Conservation (phyloP, 208 protist species). For the Borovskyia barvae region DNA sequence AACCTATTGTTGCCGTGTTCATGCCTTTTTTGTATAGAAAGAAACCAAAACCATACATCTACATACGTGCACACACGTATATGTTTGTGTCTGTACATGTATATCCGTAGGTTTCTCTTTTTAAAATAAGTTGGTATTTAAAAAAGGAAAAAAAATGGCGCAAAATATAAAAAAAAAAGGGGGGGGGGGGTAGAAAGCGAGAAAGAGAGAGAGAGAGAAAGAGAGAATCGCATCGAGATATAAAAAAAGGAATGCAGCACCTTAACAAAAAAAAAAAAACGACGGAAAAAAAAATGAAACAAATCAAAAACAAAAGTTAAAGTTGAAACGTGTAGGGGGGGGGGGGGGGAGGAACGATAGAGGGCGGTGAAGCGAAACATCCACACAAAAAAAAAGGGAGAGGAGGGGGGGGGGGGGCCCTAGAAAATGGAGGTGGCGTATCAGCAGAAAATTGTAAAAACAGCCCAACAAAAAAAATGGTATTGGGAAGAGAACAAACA, state of each 20-base stretch:
- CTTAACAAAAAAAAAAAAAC: constrained; percentile 8
- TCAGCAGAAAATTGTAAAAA: neutral
- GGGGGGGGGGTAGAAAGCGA: neutral
- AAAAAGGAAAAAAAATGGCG: neutral
- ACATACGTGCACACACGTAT: neutral
- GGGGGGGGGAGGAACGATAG: neutral
- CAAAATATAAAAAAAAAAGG: neutral
- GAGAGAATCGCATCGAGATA: neutral
- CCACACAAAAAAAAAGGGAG: no score
- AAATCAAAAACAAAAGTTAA: constrained; percentile 15
- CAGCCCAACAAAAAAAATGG: constrained; percentile 1
- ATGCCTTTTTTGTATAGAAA: no score
- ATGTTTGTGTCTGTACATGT: neutral
- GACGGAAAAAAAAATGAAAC: constrained; percentile 8
- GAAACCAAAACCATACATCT: no score
- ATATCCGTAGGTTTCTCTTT: no score
- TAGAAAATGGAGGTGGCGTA: no score
- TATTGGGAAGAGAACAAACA: constrained; percentile 5
- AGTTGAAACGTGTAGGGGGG: no score
- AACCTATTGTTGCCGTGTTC: no score
- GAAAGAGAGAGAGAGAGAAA: constrained; percentile 5
- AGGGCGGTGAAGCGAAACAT: neutral
- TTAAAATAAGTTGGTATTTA: no score
- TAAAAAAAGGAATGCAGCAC: neutral
- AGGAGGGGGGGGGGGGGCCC: no score